phyloP scores from a whole-genome alignment of 2,329 filamentous ascomycete species.

The Epichloe hybrida region DNA sequence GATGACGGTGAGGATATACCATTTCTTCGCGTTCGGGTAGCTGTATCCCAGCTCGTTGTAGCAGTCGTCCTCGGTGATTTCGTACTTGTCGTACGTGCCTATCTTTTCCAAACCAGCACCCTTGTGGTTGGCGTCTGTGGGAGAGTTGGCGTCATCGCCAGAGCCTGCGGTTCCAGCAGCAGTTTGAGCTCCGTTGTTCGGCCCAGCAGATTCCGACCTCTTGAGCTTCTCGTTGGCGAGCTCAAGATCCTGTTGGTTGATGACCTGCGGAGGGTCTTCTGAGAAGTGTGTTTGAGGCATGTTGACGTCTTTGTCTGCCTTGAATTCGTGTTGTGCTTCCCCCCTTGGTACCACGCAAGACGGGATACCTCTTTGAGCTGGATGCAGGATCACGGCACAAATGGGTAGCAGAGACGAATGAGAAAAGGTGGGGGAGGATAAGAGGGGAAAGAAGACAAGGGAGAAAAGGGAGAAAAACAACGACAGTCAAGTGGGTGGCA shows the following conservation, averaged over 20 bases:
- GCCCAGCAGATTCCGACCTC: slow-evolving; percentile 8
- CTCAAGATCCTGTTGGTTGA: slow-evolving; percentile 21
- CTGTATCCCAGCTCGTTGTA: slow-evolving; percentile 51
- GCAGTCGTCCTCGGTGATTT: slow-evolving; percentile 44
- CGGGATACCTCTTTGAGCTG: not conserved
- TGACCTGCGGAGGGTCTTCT: slow-evolving; percentile 24
- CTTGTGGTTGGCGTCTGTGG: slow-evolving; percentile 19
- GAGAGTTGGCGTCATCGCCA: slow-evolving; percentile 6
- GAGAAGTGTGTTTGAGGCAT: slow-evolving; percentile 22
- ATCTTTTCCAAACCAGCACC: slow-evolving; percentile 20
- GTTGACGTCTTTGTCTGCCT: not conserved
- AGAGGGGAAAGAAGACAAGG: not conserved
- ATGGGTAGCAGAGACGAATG: not conserved
- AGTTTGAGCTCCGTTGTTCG: not conserved
- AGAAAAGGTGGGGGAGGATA: not conserved
- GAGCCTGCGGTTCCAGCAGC: slow-evolving; percentile 1
- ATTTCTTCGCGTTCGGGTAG: slow-evolving; percentile 51
- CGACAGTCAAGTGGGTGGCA: not conserved
- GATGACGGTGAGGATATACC: slow-evolving; percentile 59
- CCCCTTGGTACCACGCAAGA: not conserved
- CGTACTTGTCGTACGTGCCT: slow-evolving; percentile 27
- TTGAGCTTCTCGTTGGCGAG: slow-evolving; percentile 26
- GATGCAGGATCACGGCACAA: not conserved
- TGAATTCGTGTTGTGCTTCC: not conserved
- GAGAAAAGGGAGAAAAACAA: not conserved